Conservation (phyloP, 129 eudicot species). For the Tanacetum coccineum region DNA sequence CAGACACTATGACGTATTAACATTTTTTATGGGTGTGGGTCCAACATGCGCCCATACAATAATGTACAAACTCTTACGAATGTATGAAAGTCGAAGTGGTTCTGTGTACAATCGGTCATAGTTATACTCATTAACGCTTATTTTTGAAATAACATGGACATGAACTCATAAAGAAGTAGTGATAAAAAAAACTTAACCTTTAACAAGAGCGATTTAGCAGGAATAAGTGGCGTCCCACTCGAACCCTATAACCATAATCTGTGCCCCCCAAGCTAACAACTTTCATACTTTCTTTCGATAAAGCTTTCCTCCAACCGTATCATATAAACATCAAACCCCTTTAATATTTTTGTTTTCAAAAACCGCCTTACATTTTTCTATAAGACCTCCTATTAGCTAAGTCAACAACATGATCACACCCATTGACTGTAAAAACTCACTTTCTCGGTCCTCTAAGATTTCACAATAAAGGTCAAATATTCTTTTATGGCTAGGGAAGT, state of each 20-base stretch:
- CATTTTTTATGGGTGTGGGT: neutral
- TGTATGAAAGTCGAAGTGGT: too few relatives aligned
- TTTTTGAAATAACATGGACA: too few relatives aligned
- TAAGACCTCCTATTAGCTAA: constrained; percentile 53
- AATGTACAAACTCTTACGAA: too few relatives aligned
- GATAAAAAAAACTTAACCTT: constrained; percentile 44
- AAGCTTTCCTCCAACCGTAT: constrained; percentile 98
- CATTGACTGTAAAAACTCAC: constrained; percentile 66
- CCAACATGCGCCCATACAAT: too few relatives aligned
- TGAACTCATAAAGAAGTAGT: too few relatives aligned
- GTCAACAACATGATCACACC: constrained; percentile 93
- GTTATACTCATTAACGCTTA: too few relatives aligned
- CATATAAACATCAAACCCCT: constrained; percentile 92
- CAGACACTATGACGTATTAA: too few relatives aligned
- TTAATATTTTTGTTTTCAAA: constrained; percentile 60
- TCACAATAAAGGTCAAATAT: constrained; percentile 7
- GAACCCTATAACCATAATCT: constrained; percentile 84
- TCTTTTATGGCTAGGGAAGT: neutral
- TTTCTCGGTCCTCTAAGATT: constrained; percentile 55
- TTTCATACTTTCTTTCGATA: constrained; percentile 74
- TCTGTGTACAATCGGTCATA: too few relatives aligned
- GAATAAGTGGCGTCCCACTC: constrained; percentile 98
- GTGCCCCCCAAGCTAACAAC: constrained; percentile 95
- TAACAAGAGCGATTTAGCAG: constrained; percentile 95
- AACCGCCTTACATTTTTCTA: constrained; percentile 69